Evolutionary conservation across 805 yeast species (phyloP), one percentile per base, ranked within the genome.

Genomic region (Suhomyces sp.): DNA sequence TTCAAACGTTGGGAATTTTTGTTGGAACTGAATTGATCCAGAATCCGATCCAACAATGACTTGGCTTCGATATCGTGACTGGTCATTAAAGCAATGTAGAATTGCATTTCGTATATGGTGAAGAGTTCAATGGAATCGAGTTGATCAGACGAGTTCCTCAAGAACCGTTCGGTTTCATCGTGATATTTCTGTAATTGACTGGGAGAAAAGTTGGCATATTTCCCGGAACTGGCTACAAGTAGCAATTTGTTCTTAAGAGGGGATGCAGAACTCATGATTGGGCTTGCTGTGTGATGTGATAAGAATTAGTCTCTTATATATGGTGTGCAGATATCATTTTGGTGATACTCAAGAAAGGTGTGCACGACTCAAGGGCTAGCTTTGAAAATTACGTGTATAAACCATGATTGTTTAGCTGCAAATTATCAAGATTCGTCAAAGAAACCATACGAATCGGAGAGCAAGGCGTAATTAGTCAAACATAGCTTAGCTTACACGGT

Each of bases 21-120:
- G 24, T 47, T 45, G 22, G 77, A 79, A 9, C 73, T 79, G 53
- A 88, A 80, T 51, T 76, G 76, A 51, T 90, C 96, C 22, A 74
- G 55, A 11, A 90, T 53, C 29, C 78, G 64, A 38, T 82, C 84
- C 38, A 87, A 70, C 42, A 77, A 63, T 8, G 74, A 59, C 46
- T 81, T 76, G 8, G 96, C 96, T 43, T 80, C 88, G 2, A 68
- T 60, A 51, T 87, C 95, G 38, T 78, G 72, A 33, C 76, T 68
- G n/a, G 83, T 59, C 30, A 66, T 52, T 23, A 90, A 57, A 4
- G 81, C 63, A 12, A 88, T 65, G 50, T 76, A 77, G 56, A 87
- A 86, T 33, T 83, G 79, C 49, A 87, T 71, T 54, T 87, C 95
- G 44, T 80, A 65, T 19, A 90, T 56, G 6, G 74, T 68, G 53